Conservation (phyloP, 768 basidiomycete genomes). For the Mycena pura region DNA sequence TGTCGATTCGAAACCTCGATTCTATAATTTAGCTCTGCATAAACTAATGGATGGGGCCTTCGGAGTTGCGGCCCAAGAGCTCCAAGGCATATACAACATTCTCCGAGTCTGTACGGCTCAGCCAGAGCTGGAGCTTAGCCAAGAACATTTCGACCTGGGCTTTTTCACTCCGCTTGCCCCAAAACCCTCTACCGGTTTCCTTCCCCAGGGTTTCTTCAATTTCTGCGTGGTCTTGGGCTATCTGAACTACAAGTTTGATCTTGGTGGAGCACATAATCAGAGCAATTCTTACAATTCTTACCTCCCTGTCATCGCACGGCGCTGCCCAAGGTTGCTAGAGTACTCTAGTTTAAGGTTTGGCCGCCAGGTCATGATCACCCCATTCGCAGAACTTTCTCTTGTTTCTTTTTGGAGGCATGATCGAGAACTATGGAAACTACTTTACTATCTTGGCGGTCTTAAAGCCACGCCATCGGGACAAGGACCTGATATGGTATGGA, state of each 20-base stretch:
- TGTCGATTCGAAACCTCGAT: no score
- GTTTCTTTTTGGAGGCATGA: not conserved
- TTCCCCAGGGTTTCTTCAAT: no score
- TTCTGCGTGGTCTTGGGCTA: not conserved
- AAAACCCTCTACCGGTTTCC: no score
- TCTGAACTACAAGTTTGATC: not conserved
- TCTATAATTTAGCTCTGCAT: no score
- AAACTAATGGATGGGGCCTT: no score
- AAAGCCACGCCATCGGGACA: no score
- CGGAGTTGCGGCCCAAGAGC: no score
- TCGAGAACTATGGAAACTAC: not conserved
- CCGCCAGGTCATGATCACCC: not conserved
- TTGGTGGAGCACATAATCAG: not conserved
- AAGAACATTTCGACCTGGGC: no score
- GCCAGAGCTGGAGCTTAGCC: no score
- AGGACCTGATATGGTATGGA: no score
- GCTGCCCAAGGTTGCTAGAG: not conserved
- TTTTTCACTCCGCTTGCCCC: no score
- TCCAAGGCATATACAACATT: not conserved
- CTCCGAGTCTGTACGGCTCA: no score
- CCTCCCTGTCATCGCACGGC: not conserved
- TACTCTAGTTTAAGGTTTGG: not conserved
- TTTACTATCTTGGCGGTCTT: not conserved
- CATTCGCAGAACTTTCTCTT: not conserved
- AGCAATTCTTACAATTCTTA: not conserved